Evolutionary conservation across 2,329 filamentous ascomycete species (phyloP).

Genomic region (Mariannaea sp.): DNA sequence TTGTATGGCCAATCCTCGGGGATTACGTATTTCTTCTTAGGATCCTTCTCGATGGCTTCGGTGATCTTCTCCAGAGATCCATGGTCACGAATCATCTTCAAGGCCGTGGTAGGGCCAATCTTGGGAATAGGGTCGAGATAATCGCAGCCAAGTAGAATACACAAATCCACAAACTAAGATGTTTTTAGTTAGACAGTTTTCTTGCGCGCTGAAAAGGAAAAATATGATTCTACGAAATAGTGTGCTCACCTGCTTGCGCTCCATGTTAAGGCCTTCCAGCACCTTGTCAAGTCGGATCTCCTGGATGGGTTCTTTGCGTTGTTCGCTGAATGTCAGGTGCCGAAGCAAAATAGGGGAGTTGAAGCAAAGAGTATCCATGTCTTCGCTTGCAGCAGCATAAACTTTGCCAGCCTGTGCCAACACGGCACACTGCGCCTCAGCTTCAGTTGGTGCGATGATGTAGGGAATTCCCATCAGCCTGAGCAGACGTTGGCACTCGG

Average conservation of each 20-base stretch:
- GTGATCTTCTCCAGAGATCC: slow-evolving; percentile 86
- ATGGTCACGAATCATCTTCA: slow-evolving; percentile 93
- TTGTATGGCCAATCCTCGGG: slow-evolving; percentile 97
- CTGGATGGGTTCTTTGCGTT: slow-evolving; percentile 95
- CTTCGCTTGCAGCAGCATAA: slow-evolving; percentile 93
- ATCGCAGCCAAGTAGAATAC: slow-evolving; percentile 95
- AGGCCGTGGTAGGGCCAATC: slow-evolving; percentile 85
- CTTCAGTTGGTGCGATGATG: slow-evolving; percentile 94
- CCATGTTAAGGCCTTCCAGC: slow-evolving; percentile 86
- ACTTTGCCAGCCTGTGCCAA: slow-evolving; percentile 92
- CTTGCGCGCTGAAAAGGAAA: too few species aligned
- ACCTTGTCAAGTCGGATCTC: slow-evolving; percentile 90
- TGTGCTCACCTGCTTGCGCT: slow-evolving; percentile 77
- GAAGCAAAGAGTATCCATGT: slow-evolving; percentile 99
- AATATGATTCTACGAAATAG: too few species aligned
- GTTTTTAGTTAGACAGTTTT: slow-evolving; percentile 23
- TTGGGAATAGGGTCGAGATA: slow-evolving; percentile 97
- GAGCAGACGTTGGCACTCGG: slow-evolving; percentile 86
- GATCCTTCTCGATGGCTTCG: slow-evolving; percentile 75
- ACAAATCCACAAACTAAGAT: slow-evolving; percentile 89
- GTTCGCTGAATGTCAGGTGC: slow-evolving; percentile 95
- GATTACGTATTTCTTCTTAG: slow-evolving; percentile 79
- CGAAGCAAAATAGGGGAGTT: slow-evolving; percentile 87
- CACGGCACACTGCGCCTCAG: slow-evolving; percentile 93
- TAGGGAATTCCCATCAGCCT: slow-evolving; percentile 96